Evolutionary conservation across 2,329 filamentous ascomycete species (phyloP), one percentile per base, ranked within the genome.

Genomic region (Arthrobotrys pseudoclavata): DNA sequence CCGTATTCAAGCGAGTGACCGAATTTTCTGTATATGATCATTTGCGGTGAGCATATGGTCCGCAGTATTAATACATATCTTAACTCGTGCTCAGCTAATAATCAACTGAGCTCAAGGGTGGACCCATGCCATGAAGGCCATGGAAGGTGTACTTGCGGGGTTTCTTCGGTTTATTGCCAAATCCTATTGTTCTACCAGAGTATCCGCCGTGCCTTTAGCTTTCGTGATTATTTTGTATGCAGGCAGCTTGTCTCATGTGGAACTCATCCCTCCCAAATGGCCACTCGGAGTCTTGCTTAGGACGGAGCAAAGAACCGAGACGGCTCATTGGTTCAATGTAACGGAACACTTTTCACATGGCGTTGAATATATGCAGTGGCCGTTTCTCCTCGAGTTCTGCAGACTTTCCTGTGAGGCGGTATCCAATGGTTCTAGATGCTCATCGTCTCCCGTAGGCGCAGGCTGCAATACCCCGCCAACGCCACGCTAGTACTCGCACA

Each of bases 351-450:
- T 10, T 20, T n/a, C 42, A 45, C 1, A 45, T 45, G 15, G 5
- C 7, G 20, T 20, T 20, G 4, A 50, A 24, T 24, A 1, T 24
- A 24, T 24, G 20, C 12, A n/a, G 20, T 1, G 20, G 22, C 10
- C 20, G 26, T 50, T 50, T 50, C 47, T 50, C 47, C 47, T 50
- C 26, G 47, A 4, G 47, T 24, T 50, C 47, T 26, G 47, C 47
- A 20, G 47, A 24, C 4, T 50, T 13, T 50, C 15, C 47, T 7
- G 20, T 24, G 22, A 24, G 10, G 6, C 26, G 12, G 15, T 13
- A 22, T 22, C 47, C 22, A 24, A 50, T 24, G 15, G 47, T 9
- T 50, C 18, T 7, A 24, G 42, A 40, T 20, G 42, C 42, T 20
- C 42, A 18, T 45, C 42, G 18, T 9, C 2, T 4, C 13, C 15